A percentile compares a stretch with the other conserved stretches of the same genome.
phyloP scores from a whole-genome alignment of 2,329 filamentous ascomycete genomes.

The Cadophora sp. region DNA sequence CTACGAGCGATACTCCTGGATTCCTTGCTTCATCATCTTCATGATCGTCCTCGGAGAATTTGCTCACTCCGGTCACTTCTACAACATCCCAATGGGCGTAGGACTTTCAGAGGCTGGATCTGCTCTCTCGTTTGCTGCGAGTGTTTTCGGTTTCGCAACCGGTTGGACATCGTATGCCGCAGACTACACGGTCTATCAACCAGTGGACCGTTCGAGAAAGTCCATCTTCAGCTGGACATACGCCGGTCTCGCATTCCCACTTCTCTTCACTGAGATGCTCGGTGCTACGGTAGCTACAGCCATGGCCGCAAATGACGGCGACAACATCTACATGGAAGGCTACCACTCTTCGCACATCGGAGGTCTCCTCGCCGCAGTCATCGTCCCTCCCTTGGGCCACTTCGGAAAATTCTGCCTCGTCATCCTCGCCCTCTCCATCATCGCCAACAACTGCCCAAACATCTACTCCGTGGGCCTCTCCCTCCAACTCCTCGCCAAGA shows the following conservation, averaged over 20 bases:
- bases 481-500: constrained; percentile 67
- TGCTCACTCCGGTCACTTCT: constrained; percentile 70
- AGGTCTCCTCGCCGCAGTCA: constrained; percentile 69
- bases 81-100: constrained; percentile 62
- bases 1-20: constrained; percentile 80
- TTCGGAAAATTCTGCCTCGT: constrained; percentile 78
- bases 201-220: constrained; percentile 60
- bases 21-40: constrained; percentile 76
- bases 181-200: constrained; percentile 84
- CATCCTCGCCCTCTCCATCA: constrained; percentile 69
- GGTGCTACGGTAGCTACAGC: constrained; percentile 75
- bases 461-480: constrained; percentile 75
- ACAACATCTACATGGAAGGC: constrained; percentile 61
- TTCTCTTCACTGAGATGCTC: constrained; percentile 77
- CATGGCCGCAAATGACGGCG: constrained; percentile 58
- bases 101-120: constrained; percentile 66
- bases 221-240: constrained; percentile 76
- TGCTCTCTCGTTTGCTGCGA: constrained; percentile 69
- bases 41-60: constrained; percentile 73
- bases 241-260: constrained; percentile 70
- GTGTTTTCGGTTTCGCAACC: constrained; percentile 72
- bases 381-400: constrained; percentile 66
- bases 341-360: constrained; percentile 66
- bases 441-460: constrained; percentile 76
- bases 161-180: constrained; percentile 79